Evolutionary conservation across 768 basidiomycete genomes (phyloP), one percentile per base, ranked within the genome.

Genomic region (Galerina marginata): DNA sequence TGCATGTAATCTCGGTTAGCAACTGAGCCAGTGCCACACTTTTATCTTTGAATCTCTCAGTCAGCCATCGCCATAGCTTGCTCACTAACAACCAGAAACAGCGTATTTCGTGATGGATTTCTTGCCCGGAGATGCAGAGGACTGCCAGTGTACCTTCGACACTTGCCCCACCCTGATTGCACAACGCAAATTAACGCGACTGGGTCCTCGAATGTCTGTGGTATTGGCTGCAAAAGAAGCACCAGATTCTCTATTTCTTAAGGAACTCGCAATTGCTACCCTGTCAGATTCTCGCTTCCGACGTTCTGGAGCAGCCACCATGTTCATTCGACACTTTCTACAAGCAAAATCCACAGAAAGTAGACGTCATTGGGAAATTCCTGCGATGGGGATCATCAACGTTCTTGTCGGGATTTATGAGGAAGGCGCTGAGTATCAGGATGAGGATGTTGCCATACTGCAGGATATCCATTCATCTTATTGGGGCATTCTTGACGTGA

Each of bases 271-370:
- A 20, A 47, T 12, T 20, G 46, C 46, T 11, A 47, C 46, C 9
- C 46, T 23, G 4, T 23, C 20, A 25, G 46, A 47, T 10, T 26
- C 46, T 20, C 46, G 46, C 16, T 47, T 23, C 23, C 16, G 46
- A 6, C 26, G 20, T 4, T 20, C 20, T 26, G 46, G 46, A 23
- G 46, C 16, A 20, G 11, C 16, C 16, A 9, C n/a, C 9, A 20
- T 47, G 16, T 47, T 23, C 26, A 47, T 47, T 47, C 29, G 42
- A 38, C 47, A 58, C 20, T 39, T 58, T 29, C 38, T 58, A 14
- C 36, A 49, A 14, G 56, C 47, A 6, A 26, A 43, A 10, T 50
- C 56, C 29, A 33, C 29, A 33, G 29, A 33, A 7, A 33, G 29
- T 11, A 16, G 26, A 26, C 46, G 5, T 20, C 46, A 47, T 26